A percentile compares a stretch with the other conserved stretches of the same genome.
Evolutionary conservation across 139 green algal genomes (phyloP).

Genomic region (Chlorella sp.): DNA sequence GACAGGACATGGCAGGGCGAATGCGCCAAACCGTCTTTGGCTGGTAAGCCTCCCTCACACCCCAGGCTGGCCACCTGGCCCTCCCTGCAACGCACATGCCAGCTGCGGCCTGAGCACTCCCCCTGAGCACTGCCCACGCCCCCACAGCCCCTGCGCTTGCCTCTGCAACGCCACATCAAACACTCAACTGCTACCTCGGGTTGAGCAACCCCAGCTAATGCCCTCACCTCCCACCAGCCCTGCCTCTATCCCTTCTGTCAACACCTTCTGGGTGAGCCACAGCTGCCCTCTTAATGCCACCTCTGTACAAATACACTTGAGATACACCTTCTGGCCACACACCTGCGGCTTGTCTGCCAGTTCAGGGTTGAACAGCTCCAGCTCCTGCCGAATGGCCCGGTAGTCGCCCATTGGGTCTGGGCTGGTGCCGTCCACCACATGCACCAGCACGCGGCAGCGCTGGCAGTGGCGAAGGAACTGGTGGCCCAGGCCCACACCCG

Average conservation of each 20-base stretch:
- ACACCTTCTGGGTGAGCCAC: too few species aligned
- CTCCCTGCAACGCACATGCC: too few species aligned
- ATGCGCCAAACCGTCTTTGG: too few species aligned
- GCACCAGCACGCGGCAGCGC: slow-evolving; percentile 83
- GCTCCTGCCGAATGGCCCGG: slow-evolving; percentile 85
- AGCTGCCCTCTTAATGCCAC: too few species aligned
- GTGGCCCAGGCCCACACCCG: slow-evolving; percentile 90
- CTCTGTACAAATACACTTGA: background rate
- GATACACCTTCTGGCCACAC: background rate
- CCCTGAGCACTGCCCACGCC: too few species aligned
- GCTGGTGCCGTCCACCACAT: slow-evolving; percentile 94
- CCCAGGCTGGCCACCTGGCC: background rate
- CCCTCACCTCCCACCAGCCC: background rate
- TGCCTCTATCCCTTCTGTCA: too few species aligned
- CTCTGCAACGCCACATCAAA: too few species aligned
- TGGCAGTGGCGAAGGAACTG: slow-evolving; percentile 91
- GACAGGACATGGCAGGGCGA: background rate
- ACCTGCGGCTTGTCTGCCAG: slow-evolving; percentile 89
- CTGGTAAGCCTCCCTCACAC: background rate
- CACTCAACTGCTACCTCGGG: too few species aligned
- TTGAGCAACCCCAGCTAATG: background rate
- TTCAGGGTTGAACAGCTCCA: slow-evolving; percentile 91
- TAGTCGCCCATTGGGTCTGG: slow-evolving; percentile 94
- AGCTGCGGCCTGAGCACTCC: too few species aligned
- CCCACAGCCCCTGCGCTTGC: too few species aligned